phyloP scores from a whole-genome alignment of 371 early-diverging fungal genomes.

The Fennellomyces sp. region DNA sequence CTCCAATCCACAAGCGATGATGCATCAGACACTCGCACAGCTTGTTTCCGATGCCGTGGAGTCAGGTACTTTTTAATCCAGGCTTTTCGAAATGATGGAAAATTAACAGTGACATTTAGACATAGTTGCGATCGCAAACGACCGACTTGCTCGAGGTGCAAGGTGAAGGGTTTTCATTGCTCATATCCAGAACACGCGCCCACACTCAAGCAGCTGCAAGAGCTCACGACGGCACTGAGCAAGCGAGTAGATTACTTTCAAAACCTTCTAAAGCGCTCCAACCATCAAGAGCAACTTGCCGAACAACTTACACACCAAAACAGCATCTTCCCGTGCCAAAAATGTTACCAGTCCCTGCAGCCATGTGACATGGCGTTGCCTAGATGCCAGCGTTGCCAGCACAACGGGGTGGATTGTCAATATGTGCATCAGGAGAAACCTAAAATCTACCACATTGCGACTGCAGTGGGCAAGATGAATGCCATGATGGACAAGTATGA shows the following conservation, averaged over 20 bases:
- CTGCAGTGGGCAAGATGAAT: constrained; percentile 40
- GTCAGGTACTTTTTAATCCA: constrained; percentile 10
- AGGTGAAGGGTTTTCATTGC: constrained; percentile 40
- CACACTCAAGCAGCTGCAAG: constrained; percentile 51
- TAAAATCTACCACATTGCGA: constrained; percentile 43
- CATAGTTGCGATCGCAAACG: constrained; percentile 53
- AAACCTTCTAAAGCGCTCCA: constrained; percentile 11
- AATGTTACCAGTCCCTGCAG: constrained; percentile 45
- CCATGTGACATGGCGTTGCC: constrained; percentile 43
- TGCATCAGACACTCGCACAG: constrained; percentile 43
- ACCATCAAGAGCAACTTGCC: constrained; percentile 24
- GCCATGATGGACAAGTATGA: constrained; percentile 32
- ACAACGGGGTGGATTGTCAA: constrained; percentile 30
- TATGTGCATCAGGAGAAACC: constrained; percentile 37
- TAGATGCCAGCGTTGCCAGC: constrained; percentile 35
- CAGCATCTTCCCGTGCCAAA: constrained; percentile 38
- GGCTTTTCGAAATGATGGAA: not conserved
- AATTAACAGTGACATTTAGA: constrained; percentile 14
- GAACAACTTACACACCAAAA: constrained; percentile 7
- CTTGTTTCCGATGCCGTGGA: constrained; percentile 52
- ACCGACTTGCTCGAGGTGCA: constrained; percentile 49
- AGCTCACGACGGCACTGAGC: constrained; percentile 33
- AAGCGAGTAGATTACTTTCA: constrained; percentile 41
- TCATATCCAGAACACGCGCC: constrained; percentile 54
- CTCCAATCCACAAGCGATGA: no score